Evolutionary conservation across 2,329 filamentous ascomycete genomes (phyloP).

Genomic region (Zymoseptoria passerinii): DNA sequence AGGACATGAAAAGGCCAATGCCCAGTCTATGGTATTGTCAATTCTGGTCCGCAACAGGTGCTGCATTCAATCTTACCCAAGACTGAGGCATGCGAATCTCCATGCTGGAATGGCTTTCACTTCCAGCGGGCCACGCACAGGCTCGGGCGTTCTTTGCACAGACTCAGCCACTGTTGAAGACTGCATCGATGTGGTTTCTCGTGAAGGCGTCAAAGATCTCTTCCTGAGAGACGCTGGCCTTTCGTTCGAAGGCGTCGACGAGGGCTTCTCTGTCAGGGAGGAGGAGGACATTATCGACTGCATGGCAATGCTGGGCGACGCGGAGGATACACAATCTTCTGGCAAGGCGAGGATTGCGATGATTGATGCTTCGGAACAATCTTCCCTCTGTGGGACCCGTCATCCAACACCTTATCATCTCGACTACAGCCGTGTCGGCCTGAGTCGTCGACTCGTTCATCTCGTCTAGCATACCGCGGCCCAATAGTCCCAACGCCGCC

Average conservation of each 20-base stretch:
- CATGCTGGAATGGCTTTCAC: not conserved
- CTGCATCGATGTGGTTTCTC: not conserved
- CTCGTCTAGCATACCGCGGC: not conserved
- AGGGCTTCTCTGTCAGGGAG: not conserved
- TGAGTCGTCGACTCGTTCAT: not conserved
- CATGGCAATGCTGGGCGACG: not conserved
- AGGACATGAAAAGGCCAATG: constrained; percentile 49
- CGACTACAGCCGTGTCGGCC: not conserved
- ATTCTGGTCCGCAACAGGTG: not conserved
- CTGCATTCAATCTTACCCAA: not conserved
- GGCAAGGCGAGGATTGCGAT: not conserved
- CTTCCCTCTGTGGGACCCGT: not conserved
- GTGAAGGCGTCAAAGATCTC: not conserved
- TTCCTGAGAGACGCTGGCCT: not conserved
- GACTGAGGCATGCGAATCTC: not conserved
- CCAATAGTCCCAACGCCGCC: not conserved
- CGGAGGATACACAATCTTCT: not conserved
- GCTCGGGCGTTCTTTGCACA: too few species aligned
- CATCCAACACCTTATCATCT: not conserved
- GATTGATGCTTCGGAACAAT: not conserved
- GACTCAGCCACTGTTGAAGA: not conserved
- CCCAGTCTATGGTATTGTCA: constrained; percentile 36
- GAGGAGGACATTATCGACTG: not conserved
- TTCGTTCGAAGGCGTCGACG: not conserved
- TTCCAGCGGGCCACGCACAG: not conserved